Evolutionary conservation across 768 basidiomycete genomes (phyloP), one percentile per base, ranked within the genome.

Genomic region (Rhodosporidiobolus sp.): DNA sequence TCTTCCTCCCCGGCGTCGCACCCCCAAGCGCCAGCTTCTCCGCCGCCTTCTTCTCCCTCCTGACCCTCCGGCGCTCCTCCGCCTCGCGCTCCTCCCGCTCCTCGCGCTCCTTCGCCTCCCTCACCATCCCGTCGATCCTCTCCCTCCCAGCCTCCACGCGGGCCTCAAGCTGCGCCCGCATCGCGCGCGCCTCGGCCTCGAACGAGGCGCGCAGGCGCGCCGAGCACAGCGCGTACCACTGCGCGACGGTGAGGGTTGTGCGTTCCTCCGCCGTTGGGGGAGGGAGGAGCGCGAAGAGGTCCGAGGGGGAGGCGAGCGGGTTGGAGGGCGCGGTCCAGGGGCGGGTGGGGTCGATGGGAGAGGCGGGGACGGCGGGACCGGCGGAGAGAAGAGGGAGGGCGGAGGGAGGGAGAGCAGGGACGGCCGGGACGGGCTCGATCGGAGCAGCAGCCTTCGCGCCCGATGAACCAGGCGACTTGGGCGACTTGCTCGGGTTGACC

Each of bases 401-500:
- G 38, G 60, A 22, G 57, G 65, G 6, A 28, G 35, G 30, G 61
- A 8, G 2, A 4, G 19, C 45, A 1, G 65, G 53, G 26, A 61
- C 26, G 4, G 48, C n/a, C 17, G 70, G 70, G 20, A 66, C 43
- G 9, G 70, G 34, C 43, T 35, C 65, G 1, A 19, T 8, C 26
- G 64, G 24, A 19, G 38, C 57, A 12, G 38, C 22, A 2, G 57
- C 17, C 10, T 35, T 58, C 38, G 30, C 10, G 54, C 32, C 30
- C 30, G 17, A 11, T n/a, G 30, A 30, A 19, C 16, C 3, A 30
- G n/a, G 5, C 32, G 65, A 55, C 32, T 62, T 64, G 12, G 66
- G 66, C 26, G 71, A 72, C 38, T 67, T 67, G 14, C 38, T 38
- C 35, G 64, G 46, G 54, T 66, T 65, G 17, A 58, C 65, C 45